A percentile compares a stretch with the other conserved stretches of the same genome.
Conservation (phyloP, 306 rosid species). For the Corylus americana region DNA sequence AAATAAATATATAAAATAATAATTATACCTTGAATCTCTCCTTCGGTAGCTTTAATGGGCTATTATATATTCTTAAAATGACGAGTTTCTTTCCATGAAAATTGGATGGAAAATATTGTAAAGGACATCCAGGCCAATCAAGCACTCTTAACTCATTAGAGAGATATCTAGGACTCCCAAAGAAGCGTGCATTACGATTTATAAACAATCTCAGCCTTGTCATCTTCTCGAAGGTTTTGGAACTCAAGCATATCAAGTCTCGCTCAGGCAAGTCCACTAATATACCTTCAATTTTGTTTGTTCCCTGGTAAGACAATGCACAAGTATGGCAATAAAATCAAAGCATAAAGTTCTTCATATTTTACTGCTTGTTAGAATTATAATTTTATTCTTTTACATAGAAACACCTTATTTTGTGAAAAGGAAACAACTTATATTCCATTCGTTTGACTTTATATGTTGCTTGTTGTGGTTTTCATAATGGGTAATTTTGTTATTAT, state of each 20-base stretch:
- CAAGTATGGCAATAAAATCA: not conserved
- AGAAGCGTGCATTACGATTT: not conserved
- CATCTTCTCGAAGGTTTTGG: not conserved
- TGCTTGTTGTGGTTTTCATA: too few relatives aligned
- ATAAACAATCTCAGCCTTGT: not conserved
- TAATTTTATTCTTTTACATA: too few relatives aligned
- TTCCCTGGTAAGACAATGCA: not conserved
- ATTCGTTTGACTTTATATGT: too few relatives aligned
- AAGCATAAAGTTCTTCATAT: not conserved
- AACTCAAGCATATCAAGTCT: not conserved
- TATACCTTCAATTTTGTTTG: not conserved
- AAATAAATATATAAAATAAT: not conserved
- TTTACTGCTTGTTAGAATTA: not conserved
- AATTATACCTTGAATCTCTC: not conserved
- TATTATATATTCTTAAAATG: not conserved
- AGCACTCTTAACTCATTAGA: constrained; percentile 1
- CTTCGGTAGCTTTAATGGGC: not conserved
- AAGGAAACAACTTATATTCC: too few relatives aligned
- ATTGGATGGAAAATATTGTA: not conserved
- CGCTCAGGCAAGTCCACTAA: not conserved
- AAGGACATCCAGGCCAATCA: not conserved
- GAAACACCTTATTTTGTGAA: too few relatives aligned
- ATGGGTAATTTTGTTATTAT: too few relatives aligned
- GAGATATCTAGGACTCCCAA: not conserved
- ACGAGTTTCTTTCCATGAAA: not conserved